Percentiles rank a stretch among this genome's conserved stretches.
Conservation (phyloP, 495 filamentous ascomycete genomes). For the Chaetomium fimeti region DNA sequence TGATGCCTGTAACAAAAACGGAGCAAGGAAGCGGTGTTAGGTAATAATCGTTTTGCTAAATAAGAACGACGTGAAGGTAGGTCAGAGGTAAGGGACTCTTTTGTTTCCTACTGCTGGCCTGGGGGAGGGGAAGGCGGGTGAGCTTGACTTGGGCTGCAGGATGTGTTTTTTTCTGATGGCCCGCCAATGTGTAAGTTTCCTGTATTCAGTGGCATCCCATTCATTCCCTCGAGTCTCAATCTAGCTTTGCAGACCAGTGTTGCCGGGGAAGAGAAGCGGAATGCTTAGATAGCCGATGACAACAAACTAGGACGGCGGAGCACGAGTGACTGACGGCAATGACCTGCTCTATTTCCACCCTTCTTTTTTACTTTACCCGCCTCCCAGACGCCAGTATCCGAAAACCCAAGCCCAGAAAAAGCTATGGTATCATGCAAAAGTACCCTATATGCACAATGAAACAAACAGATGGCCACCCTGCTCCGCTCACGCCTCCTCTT, state of each 20-base stretch:
- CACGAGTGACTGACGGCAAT: constrained; percentile 3
- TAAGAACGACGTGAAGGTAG: constrained; percentile 50
- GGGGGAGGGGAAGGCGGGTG: background rate
- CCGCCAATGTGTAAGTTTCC: background rate
- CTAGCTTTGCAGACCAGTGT: background rate
- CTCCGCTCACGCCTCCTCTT: constrained; percentile 25
- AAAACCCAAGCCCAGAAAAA: constrained; percentile 27
- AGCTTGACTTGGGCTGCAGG: background rate
- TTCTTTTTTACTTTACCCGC: constrained; percentile 6
- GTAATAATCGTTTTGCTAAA: constrained; percentile 17
- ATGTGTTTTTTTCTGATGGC: background rate
- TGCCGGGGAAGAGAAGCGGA: background rate
- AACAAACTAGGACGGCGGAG: background rate
- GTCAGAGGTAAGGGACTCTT: constrained; percentile 63
- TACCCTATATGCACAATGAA: constrained; percentile 27
- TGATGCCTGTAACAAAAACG: constrained; percentile 18
- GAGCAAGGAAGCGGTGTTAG: constrained; percentile 9
- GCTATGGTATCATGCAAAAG: constrained; percentile 34
- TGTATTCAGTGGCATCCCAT: background rate
- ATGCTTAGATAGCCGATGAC: background rate
- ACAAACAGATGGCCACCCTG: constrained; percentile 18
- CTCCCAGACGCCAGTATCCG: constrained; percentile 18
- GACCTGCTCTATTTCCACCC: background rate
- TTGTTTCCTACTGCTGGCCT: constrained; percentile 39
- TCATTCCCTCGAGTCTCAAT: background rate